phyloP scores from a whole-genome alignment of 805 yeast species.

The Clavispora vitiphila region DNA sequence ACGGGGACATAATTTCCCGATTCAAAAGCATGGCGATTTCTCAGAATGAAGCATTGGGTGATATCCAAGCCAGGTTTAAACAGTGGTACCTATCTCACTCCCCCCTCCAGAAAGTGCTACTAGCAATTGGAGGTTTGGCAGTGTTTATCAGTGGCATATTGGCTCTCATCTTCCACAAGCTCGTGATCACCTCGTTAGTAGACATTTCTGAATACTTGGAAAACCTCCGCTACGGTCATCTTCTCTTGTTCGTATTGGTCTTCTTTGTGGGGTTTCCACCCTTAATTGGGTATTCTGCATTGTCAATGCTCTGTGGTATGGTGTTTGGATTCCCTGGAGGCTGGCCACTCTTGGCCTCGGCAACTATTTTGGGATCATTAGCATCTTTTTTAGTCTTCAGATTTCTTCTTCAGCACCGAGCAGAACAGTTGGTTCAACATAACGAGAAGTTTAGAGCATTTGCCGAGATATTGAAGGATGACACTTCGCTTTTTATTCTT shows the following conservation, averaged over 20 bases:
- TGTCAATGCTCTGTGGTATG: conserved; percentile 69
- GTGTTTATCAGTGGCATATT: conserved; percentile 15
- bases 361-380: conserved; percentile 70
- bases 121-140: conserved; percentile 13
- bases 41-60: conserved; percentile 2
- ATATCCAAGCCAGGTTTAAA: conserved; percentile 2
- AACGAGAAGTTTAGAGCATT: conserved; percentile 71
- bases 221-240: conserved; percentile 34
- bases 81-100: conserved; percentile 19
- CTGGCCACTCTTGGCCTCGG: conserved; percentile 68
- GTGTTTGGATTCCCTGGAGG: conserved; percentile 77
- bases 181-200: conserved; percentile 34
- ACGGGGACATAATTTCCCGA: neutral
- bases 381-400: conserved; percentile 68
- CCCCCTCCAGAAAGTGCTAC: conserved; percentile 6
- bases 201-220: conserved; percentile 43
- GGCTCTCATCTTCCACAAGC: conserved; percentile 31
- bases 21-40: neutral
- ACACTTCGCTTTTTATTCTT: conserved; percentile 57
- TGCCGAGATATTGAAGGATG: conserved; percentile 66
- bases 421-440: conserved; percentile 52
- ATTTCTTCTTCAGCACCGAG: conserved; percentile 50
- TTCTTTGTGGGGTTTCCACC: conserved; percentile 86
- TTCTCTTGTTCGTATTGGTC: conserved; percentile 47
- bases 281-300: conserved; percentile 70